Evolutionary conservation across 1,139 yeast species (phyloP).

Genomic region (Hanseniaspora gamundiae): DNA sequence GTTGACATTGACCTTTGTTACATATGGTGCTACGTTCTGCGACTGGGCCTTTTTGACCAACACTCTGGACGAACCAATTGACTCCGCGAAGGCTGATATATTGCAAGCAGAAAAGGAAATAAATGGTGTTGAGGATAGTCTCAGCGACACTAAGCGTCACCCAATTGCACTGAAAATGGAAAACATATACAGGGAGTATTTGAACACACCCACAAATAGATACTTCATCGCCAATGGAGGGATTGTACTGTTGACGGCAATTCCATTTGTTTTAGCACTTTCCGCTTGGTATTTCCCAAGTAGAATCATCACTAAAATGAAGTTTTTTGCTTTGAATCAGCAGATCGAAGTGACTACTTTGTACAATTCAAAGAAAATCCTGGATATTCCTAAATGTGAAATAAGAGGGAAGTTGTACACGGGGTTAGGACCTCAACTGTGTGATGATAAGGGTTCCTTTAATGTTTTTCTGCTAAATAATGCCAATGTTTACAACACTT

Average conservation of each 20-base stretch:
- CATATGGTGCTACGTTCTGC: constrained; percentile 20
- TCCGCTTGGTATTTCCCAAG: constrained; percentile 18
- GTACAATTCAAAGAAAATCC: neutral
- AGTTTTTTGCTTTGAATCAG: constrained; percentile 14
- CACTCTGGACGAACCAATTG: constrained; percentile 8
- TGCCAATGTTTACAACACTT: constrained; percentile 1
- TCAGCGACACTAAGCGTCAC: constrained; percentile 7
- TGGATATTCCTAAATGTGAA: neutral
- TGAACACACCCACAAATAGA: neutral
- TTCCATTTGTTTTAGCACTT: constrained; percentile 20
- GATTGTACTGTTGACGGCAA: constrained; percentile 15
- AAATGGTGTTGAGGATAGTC: constrained; percentile 4
- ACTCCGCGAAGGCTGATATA: no score
- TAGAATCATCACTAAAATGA: constrained; percentile 19
- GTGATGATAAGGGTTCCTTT: constrained; percentile 20
- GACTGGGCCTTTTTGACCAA: constrained; percentile 19
- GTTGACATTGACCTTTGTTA: constrained; percentile 17
- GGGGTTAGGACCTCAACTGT: constrained; percentile 22
- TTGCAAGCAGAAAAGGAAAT: no score
- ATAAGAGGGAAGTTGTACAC: constrained; percentile 15
- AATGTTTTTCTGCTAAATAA: constrained; percentile 15
- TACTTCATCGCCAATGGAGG: constrained; percentile 10
- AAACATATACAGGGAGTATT: neutral
- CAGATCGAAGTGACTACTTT: neutral
- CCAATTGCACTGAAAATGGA: constrained; percentile 12